Percentiles rank a stretch among this genome's conserved stretches.
Evolutionary conservation across 2,329 filamentous ascomycete genomes (phyloP).

Genomic region (Fonsecaea pedrosoi): DNA sequence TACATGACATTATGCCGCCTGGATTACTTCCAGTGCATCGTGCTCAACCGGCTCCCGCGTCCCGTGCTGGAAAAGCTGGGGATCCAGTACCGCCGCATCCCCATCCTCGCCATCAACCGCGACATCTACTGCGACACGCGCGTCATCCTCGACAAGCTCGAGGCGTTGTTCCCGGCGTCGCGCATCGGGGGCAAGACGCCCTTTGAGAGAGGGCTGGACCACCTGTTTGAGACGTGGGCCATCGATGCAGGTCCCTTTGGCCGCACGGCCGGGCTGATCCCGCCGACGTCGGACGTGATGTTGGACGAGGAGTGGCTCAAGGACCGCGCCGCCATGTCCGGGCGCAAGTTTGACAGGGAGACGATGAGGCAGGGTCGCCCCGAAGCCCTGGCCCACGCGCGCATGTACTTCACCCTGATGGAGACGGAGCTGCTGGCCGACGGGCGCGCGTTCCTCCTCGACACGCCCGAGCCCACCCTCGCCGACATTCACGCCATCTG

Average conservation of each 20-base stretch:
- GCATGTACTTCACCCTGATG: conserved; percentile 62
- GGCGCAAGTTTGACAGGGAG: conserved; percentile 34
- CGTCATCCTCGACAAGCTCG: conserved; percentile 70
- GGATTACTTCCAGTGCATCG: conserved; percentile 25
- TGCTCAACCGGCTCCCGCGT: conserved; percentile 59
- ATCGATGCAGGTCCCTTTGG: conserved; percentile 65
- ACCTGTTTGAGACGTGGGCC: conserved; percentile 63
- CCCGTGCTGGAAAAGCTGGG: conserved; percentile 68
- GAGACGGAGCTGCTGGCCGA: conserved; percentile 69
- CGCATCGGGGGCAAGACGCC: conserved; percentile 47
- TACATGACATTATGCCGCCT: conserved; percentile 23
- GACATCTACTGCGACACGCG: conserved; percentile 74
- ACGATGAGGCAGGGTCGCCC: conserved; percentile 53
- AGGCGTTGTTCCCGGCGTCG: conserved; percentile 58
- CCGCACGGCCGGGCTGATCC: conserved; percentile 63
- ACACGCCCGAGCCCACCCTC: conserved; percentile 58
- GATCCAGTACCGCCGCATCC: conserved; percentile 72
- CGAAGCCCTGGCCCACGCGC: conserved; percentile 63
- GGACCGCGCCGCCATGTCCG: conserved; percentile 54
- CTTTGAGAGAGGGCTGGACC: conserved; percentile 56
- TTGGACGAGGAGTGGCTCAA: conserved; percentile 64
- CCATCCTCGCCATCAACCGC: conserved; percentile 68
- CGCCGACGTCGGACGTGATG: conserved; percentile 59
- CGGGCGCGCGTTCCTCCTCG: conserved; percentile 68
- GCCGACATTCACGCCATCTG: conserved; percentile 73